phyloP scores from a whole-genome alignment of 2,329 filamentous ascomycete genomes.

The Pseudogymnoascus sp. region DNA sequence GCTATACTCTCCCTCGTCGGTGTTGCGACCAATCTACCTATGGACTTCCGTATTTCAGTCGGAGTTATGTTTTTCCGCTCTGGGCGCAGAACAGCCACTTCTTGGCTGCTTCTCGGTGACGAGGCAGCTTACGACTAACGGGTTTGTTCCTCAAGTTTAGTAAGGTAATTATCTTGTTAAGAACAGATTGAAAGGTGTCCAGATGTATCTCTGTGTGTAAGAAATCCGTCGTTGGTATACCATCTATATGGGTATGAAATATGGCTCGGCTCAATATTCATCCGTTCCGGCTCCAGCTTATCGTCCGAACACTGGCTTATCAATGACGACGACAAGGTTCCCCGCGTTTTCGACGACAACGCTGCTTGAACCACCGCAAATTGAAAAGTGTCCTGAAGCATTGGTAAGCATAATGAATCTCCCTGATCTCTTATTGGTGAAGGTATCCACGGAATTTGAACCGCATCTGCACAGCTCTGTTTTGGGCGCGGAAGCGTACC shows the following conservation, averaged over 20 bases:
- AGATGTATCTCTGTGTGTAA: not conserved
- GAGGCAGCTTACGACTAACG: not conserved
- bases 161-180: not conserved
- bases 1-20: not conserved
- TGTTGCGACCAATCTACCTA: not conserved
- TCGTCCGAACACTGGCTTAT: not conserved
- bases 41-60: slow-evolving; percentile 1
- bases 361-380: not conserved
- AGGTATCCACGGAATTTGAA: not conserved
- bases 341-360: not conserved
- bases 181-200: not conserved
- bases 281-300: not conserved
- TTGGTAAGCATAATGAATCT: not conserved
- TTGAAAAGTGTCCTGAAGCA: not conserved
- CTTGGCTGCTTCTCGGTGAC: not conserved
- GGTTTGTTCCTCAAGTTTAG: no score
- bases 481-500: not conserved
- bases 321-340: slow-evolving; percentile 6
- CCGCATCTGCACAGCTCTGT: not conserved
- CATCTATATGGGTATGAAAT: not conserved
- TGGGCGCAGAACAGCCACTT: not conserved
- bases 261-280: not conserved
- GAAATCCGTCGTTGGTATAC: not conserved
- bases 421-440: not conserved
- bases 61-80: not conserved